Conservation (phyloP, 75 land plant species). For the Pseudotsuga menziesii region DNA sequence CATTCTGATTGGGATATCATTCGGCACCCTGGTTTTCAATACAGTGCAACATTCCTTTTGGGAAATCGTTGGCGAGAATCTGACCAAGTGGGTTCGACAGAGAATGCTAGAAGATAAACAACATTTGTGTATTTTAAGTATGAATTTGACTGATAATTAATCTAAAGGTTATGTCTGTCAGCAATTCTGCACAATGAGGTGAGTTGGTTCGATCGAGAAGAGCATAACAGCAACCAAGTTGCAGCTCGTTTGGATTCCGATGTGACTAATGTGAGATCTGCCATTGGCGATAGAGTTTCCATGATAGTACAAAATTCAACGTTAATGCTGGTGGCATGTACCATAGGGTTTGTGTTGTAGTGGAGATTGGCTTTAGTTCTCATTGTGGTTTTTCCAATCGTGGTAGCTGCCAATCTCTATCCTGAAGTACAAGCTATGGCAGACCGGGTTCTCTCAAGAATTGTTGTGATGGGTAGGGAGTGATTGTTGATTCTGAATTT, state of each 20-base stretch:
- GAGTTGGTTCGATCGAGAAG: slow-evolving; percentile 94
- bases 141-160: too few relatives aligned
- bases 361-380: slow-evolving; percentile 92
- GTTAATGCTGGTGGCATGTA: slow-evolving; percentile 76
- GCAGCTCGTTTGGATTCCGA: slow-evolving; percentile 74
- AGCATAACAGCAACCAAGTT: slow-evolving; percentile 75
- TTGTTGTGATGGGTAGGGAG: too few relatives aligned
- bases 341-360: slow-evolving; percentile 74
- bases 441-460: too few relatives aligned
- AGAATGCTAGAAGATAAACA: slow-evolving; percentile 48
- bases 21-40: slow-evolving; percentile 63
- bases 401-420: slow-evolving; percentile 82
- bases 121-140: too few relatives aligned
- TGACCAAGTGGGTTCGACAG: slow-evolving; percentile 72
- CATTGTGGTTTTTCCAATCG: slow-evolving; percentile 77
- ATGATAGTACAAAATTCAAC: slow-evolving; percentile 82
- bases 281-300: slow-evolving; percentile 87
- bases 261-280: slow-evolving; percentile 81
- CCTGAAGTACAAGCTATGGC: too few relatives aligned
- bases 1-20: slow-evolving; percentile 57
- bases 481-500: too few relatives aligned
- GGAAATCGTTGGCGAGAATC: slow-evolving; percentile 81
- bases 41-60: slow-evolving; percentile 69
- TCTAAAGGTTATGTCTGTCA: background rate
- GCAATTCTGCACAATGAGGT: slow-evolving; percentile 77